Evolutionary conservation across 306 rosid genomes (phyloP), one percentile per base, ranked within the genome.

Genomic region (Ormosia semicastrata): DNA sequence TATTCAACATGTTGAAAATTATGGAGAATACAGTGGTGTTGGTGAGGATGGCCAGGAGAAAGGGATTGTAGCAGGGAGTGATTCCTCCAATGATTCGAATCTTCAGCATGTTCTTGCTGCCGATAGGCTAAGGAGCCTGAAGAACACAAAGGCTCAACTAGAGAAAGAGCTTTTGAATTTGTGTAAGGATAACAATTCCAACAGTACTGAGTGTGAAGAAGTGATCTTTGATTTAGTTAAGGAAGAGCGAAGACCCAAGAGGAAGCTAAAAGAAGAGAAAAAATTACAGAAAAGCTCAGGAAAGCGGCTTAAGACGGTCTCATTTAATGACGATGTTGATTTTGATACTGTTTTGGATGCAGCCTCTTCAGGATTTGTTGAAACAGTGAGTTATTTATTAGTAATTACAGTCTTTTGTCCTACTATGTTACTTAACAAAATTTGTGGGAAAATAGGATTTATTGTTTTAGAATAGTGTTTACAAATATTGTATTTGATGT

Each of bases 281-380:
- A 90, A 60, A 65, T 53, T 82, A 8, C 65, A 53, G 2, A 87
- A 89, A 71, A 66, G 65, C 32, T 56, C 64, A 6, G 85, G 81
- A 30, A 93, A 95, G 86, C 85, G 86, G 75, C 71, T 32, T 69
- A 95, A 88, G 78, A 85, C 85, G 2, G 97, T 95, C 71, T 90
- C 94, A 2, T 92, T 88, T 83, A 91, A 88, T 15, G 99, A 93
- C 18, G 99, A 95, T 85, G 83, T 41, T 78, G 96, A 90, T 80
- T 93, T 93, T 77, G 98, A 95, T 73, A 93, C 97, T 74, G 89
- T 82, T 82, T 83, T 92, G 88, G 99, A 95, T 90, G 97, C 98
- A 39, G 98, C 98, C 71, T 89, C 99, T 37, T 85, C 91, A 3
- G 97, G 99, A 67, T 90, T 95, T 87, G 91, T 95, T 65, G 99